Conservation (phyloP, 768 basidiomycete species). For the Tulasnella sp. region DNA sequence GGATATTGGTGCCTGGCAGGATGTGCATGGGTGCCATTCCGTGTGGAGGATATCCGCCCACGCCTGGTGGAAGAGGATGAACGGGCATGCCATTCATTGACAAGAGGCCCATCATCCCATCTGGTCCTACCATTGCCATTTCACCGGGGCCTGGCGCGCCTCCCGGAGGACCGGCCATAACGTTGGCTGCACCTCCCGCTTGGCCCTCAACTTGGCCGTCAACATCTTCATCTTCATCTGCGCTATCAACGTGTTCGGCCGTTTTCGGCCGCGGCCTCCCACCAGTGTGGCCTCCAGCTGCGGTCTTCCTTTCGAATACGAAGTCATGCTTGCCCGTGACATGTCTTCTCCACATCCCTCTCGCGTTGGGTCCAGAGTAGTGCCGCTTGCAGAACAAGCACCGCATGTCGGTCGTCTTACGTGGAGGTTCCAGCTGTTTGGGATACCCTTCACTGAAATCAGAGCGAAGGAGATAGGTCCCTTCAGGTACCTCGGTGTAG, state of each 20-base stretch:
- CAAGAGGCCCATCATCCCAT: constrained; percentile 20
- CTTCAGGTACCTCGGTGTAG: constrained; percentile 22
- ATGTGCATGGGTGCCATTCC: not conserved
- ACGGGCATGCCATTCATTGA: constrained; percentile 25
- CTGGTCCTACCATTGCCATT: constrained; percentile 20
- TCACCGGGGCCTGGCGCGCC: not conserved
- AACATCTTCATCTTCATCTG: not conserved
- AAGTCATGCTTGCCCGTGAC: constrained; percentile 29
- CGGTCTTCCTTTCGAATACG: constrained; percentile 22
- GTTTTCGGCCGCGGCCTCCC: not conserved
- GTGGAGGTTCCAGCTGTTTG: constrained; percentile 28
- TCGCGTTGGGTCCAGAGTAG: constrained; percentile 27
- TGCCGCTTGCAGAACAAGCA: constrained; percentile 29
- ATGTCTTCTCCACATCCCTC: constrained; percentile 30
- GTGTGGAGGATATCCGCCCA: not conserved
- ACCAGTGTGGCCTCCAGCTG: not conserved
- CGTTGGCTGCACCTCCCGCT: not conserved
- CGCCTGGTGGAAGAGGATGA: constrained; percentile 2
- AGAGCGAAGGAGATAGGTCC: constrained; percentile 15
- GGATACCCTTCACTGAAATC: constrained; percentile 25
- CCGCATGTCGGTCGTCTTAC: constrained; percentile 22
- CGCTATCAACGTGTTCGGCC: constrained; percentile 1
- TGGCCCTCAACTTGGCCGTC: not conserved
- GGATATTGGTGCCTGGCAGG: constrained; percentile 12
- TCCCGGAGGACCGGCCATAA: not conserved